Percentiles rank a stretch among this genome's conserved stretches.
phyloP scores from a whole-genome alignment of 441 rosid species.

The Euphorbia corollata region DNA sequence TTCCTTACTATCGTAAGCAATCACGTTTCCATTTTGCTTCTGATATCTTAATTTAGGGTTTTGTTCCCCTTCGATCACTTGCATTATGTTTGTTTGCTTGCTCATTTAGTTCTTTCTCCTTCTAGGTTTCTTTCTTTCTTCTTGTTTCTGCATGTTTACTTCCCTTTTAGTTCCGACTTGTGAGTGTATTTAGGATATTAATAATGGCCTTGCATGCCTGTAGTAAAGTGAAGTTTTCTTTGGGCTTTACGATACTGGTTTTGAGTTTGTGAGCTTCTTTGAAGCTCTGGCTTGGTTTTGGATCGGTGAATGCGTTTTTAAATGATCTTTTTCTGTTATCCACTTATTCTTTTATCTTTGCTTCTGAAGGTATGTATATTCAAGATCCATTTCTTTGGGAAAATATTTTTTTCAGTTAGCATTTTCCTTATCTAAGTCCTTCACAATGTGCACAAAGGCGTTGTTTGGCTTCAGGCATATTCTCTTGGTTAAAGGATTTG shows the following conservation, averaged over 20 bases:
- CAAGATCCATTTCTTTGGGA: background rate
- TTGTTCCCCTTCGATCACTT: background rate
- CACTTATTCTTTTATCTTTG: too few species aligned
- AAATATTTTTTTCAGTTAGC: background rate
- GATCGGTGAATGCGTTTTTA: background rate
- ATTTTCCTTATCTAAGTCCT: background rate
- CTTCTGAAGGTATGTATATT: background rate
- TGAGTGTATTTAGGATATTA: background rate
- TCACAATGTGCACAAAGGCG: background rate
- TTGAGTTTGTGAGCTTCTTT: background rate
- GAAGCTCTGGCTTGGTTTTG: background rate
- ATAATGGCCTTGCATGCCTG: background rate
- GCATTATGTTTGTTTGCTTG: background rate
- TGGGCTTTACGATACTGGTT: background rate
- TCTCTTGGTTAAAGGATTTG: background rate
- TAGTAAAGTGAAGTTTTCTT: background rate
- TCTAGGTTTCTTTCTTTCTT: background rate
- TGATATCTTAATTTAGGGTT: background rate
- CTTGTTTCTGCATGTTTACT: background rate
- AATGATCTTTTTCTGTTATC: too few species aligned
- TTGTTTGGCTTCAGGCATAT: background rate
- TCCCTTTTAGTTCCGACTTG: background rate
- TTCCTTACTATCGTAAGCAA: background rate
- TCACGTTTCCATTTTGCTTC: background rate
- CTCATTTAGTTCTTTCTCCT: background rate